A percentile compares a stretch with the other conserved stretches of the same genome.
These are phyloP conservation scores for Begonia masoniana DNA, from an alignment of 306 rosid species.

Conservation along the genomic window DNA sequence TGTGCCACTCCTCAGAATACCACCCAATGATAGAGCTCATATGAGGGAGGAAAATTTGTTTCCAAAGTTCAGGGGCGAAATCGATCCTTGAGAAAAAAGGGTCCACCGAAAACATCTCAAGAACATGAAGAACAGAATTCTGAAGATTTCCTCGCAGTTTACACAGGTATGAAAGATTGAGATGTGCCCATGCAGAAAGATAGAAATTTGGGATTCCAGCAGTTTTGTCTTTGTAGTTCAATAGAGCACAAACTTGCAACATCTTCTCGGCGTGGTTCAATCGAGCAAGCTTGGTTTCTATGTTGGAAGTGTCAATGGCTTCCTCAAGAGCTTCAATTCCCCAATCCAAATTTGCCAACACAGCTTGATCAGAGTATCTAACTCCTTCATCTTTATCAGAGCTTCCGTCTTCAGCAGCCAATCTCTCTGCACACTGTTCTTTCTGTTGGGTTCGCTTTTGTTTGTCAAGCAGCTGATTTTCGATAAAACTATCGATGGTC, in stretches of 20 bases:
- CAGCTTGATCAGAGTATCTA: constrained; percentile 83
- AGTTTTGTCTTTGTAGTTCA: constrained; percentile 60
- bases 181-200: constrained; percentile 91
- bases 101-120: constrained; percentile 76
- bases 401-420: constrained; percentile 84
- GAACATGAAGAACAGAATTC: constrained; percentile 41
- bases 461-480: constrained; percentile 50
- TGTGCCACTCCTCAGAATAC: constrained; percentile 88
- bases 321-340: constrained; percentile 94
- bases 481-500: constrained; percentile 44
- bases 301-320: constrained; percentile 66
- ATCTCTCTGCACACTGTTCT: constrained; percentile 87
- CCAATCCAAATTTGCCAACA: constrained; percentile 86
- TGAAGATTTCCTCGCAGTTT: constrained; percentile 50
- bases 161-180: constrained; percentile 66
- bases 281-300: constrained; percentile 80
- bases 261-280: constrained; percentile 76
- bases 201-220: constrained; percentile 92
- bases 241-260: constrained; percentile 86
- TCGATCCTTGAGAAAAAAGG: constrained; percentile 78
- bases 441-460: constrained; percentile 56
- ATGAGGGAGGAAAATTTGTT: constrained; percentile 64
- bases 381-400: constrained; percentile 45
- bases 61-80: constrained; percentile 92
- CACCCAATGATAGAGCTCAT: constrained; percentile 84